Evolutionary conservation across 805 yeast genomes (phyloP).

Genomic region (Starmerella floricola): DNA sequence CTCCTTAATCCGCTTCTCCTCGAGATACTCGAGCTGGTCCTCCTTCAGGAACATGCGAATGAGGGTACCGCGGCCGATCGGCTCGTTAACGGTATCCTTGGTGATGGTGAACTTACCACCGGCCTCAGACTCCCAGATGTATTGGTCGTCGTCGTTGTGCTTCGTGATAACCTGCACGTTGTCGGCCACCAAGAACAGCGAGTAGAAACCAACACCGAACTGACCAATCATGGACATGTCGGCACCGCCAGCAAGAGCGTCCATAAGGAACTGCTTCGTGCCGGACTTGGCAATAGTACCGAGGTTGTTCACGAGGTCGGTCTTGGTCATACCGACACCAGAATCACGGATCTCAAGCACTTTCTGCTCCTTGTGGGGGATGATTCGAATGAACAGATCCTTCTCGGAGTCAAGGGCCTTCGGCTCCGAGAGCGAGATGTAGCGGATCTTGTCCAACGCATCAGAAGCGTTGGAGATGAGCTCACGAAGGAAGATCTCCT

Average conservation of each 20-base stretch:
- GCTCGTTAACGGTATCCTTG: slow-evolving; percentile 76
- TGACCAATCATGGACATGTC: slow-evolving; percentile 99
- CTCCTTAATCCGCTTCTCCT: slow-evolving; percentile 98
- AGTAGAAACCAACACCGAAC: slow-evolving; percentile 99
- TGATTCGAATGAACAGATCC: slow-evolving; percentile 90
- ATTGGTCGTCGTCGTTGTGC: slow-evolving; percentile 98
- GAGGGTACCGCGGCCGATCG: slow-evolving; percentile 85
- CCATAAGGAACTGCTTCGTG: slow-evolving; percentile 94
- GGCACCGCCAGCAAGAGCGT: slow-evolving; percentile 98
- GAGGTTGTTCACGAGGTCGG: slow-evolving; percentile 95
- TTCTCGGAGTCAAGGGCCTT: slow-evolving; percentile 87
- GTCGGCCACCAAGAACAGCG: slow-evolving; percentile 97
- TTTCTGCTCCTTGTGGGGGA: slow-evolving; percentile 90
- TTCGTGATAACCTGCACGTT: slow-evolving; percentile 96
- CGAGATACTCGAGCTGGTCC: slow-evolving; percentile 96
- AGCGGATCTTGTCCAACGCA: slow-evolving; percentile 97
- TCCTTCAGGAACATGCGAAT: slow-evolving; percentile 95
- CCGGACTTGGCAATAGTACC: slow-evolving; percentile 99
- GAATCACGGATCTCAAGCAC: slow-evolving; percentile 95
- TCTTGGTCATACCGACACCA: slow-evolving; percentile 99
- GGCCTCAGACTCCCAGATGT: slow-evolving; percentile 99
- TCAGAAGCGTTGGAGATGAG: slow-evolving; percentile 97
- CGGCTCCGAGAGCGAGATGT: slow-evolving; percentile 89
- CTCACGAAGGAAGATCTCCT: slow-evolving; percentile 98
- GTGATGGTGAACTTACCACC: slow-evolving; percentile 99